These are phyloP conservation scores for Kluyveromyces aestuarii DNA, from an alignment of 805 yeast genomes.

Conservation along the genomic window DNA sequence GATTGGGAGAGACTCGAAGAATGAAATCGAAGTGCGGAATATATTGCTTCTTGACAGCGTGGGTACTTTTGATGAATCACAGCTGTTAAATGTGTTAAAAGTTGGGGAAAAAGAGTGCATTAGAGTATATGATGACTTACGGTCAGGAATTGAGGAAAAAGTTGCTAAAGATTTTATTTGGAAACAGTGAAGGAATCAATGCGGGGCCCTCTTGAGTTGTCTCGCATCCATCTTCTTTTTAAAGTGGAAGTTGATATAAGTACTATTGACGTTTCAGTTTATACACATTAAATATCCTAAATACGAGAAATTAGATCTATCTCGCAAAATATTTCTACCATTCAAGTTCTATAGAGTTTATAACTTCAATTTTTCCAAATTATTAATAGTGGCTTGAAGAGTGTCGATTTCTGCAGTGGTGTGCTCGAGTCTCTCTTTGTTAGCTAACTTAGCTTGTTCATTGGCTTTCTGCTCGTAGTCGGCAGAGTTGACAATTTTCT, in stretches of 20 bases:
- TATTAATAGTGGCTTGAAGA: slow-evolving; percentile 72
- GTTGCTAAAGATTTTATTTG: slow-evolving; percentile 51
- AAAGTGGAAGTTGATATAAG: background rate
- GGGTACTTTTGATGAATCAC: slow-evolving; percentile 56
- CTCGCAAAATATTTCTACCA: background rate
- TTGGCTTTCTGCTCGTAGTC: slow-evolving; percentile 86
- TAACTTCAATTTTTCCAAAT: slow-evolving; percentile 71
- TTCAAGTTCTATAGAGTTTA: slow-evolving; percentile 1
- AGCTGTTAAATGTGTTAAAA: slow-evolving; percentile 46
- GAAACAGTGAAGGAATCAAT: slow-evolving; percentile 27
- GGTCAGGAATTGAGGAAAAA: slow-evolving; percentile 40
- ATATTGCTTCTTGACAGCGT: slow-evolving; percentile 62
- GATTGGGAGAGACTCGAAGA: slow-evolving; percentile 34
- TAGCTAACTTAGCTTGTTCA: slow-evolving; percentile 70
- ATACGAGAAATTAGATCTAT: background rate
- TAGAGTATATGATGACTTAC: slow-evolving; percentile 34
- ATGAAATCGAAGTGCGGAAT: slow-evolving; percentile 32
- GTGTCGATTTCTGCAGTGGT: slow-evolving; percentile 84
- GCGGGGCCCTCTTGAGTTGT: background rate
- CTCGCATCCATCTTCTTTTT: background rate
- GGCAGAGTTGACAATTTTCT: slow-evolving; percentile 57
- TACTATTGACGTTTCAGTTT: background rate
- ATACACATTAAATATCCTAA: background rate
- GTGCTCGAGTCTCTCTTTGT: slow-evolving; percentile 57
- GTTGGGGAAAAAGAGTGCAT: slow-evolving; percentile 41